Evolutionary conservation across 306 rosid genomes (phyloP).

Genomic region (Malus domestica): DNA sequence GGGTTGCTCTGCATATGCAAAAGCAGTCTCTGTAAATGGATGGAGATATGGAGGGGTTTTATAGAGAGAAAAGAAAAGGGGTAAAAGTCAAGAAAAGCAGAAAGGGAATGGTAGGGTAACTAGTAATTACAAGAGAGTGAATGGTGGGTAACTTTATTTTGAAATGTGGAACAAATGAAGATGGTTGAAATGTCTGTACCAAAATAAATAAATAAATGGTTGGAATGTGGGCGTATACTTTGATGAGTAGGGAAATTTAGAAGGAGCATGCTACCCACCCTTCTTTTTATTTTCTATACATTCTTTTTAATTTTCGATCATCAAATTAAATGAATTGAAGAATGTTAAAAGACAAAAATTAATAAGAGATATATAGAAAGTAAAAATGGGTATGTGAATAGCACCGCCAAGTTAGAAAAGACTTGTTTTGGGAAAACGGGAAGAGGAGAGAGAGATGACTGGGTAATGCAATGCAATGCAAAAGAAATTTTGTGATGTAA

Average conservation of each 20-base stretch:
- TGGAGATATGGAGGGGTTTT: background rate
- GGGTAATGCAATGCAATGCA: too few species aligned
- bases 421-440: too few species aligned
- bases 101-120: background rate
- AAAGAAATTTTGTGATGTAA: too few species aligned
- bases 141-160: background rate
- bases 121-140: background rate
- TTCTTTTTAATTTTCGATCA: accelerated
- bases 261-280: accelerated
- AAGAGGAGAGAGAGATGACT: too few species aligned
- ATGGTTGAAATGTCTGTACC: too few species aligned
- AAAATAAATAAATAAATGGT: too few species aligned
- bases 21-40: background rate
- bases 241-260: too few species aligned
- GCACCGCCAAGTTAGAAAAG: too few species aligned
- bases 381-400: accelerated
- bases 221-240: background rate
- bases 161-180: background rate
- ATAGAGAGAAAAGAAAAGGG: constrained; percentile 5
- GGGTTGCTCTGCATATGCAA: background rate
- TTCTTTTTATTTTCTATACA: too few species aligned
- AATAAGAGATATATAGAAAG: too few species aligned
- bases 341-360: accelerated
- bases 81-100: background rate
- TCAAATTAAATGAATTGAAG: too few species aligned